Conservation (phyloP, 228 moss, liverwort and hornwort species). For the Sphagnum magellanicum region DNA sequence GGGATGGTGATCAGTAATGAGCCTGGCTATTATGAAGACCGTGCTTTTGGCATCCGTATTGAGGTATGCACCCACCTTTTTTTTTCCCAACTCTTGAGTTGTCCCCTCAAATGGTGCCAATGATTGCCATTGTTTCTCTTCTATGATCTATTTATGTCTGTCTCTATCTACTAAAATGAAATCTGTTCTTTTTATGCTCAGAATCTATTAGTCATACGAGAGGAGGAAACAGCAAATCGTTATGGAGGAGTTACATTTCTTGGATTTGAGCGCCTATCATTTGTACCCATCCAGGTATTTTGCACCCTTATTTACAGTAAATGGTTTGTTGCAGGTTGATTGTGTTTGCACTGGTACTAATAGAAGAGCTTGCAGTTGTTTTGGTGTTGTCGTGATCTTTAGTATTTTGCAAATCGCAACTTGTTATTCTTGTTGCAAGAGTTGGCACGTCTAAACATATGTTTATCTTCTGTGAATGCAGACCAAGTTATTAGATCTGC, state of each 20-base stretch:
- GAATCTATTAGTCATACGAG: slow-evolving; percentile 79
- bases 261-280: slow-evolving; percentile 85
- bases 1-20: slow-evolving; percentile 99
- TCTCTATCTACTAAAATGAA: too few species aligned
- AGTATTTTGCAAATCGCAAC: not conserved
- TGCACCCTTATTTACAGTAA: not conserved
- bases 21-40: slow-evolving; percentile 98
- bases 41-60: slow-evolving; percentile 90
- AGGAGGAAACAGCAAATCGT: slow-evolving; percentile 78
- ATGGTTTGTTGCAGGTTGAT: not conserved
- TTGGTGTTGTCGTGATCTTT: not conserved
- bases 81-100: not conserved
- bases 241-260: slow-evolving; percentile 89
- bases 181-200: slow-evolving; percentile 7
- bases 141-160: too few species aligned
- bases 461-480: slow-evolving; percentile 7
- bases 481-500: slow-evolving; percentile 77
- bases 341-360: not conserved
- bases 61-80: slow-evolving; percentile 47
- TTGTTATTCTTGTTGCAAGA: not conserved
- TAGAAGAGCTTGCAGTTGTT: not conserved
- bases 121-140: too few species aligned
- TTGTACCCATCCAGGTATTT: slow-evolving; percentile 85
- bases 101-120: too few species aligned
- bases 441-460: not conserved